phyloP scores from a whole-genome alignment of 2,329 filamentous ascomycete genomes.

The Diaporthe nobilis region DNA sequence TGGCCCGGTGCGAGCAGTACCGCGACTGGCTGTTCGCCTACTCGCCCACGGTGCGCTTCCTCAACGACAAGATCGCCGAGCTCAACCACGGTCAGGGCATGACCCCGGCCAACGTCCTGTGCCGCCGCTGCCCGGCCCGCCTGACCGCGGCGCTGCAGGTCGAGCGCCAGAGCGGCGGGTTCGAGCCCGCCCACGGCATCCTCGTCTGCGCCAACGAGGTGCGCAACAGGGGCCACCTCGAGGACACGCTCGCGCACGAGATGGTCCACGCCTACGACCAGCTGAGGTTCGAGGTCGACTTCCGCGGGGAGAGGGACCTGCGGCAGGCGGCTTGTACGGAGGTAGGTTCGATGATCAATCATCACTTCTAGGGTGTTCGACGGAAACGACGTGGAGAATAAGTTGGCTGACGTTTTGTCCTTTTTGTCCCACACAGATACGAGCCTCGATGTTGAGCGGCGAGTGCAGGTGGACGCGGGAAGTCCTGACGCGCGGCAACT shows the following conservation, averaged over 20 bases:
- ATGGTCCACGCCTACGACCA: conserved; percentile 99
- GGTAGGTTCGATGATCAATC: conserved; percentile 63
- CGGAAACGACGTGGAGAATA: too few species aligned
- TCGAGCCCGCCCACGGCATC: conserved; percentile 89
- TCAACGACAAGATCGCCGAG: conserved; percentile 83
- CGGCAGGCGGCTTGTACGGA: conserved; percentile 95
- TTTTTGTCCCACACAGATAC: conserved; percentile 71
- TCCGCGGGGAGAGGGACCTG: conserved; percentile 77
- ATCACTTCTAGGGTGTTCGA: conserved; percentile 8
- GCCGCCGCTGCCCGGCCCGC: conserved; percentile 79
- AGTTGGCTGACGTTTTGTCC: conserved; percentile 35
- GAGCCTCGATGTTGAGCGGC: conserved; percentile 91
- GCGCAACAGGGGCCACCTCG: conserved; percentile 82
- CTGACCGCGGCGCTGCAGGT: conserved; percentile 71
- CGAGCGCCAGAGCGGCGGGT: conserved; percentile 82
- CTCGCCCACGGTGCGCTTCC: conserved; percentile 88
- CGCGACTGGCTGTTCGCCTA: conserved; percentile 88
- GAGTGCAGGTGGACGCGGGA: conserved; percentile 94
- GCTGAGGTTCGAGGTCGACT: conserved; percentile 90
- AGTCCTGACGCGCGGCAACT: conserved; percentile 87
- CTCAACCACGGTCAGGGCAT: conserved; percentile 79
- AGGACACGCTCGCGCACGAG: conserved; percentile 96
- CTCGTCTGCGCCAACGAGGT: conserved; percentile 94
- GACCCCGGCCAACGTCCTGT: conserved; percentile 82
- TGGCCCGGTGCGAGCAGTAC: conserved; percentile 83